phyloP scores from a whole-genome alignment of 331 rosid genomes.

The Pyracantha coccinea region DNA sequence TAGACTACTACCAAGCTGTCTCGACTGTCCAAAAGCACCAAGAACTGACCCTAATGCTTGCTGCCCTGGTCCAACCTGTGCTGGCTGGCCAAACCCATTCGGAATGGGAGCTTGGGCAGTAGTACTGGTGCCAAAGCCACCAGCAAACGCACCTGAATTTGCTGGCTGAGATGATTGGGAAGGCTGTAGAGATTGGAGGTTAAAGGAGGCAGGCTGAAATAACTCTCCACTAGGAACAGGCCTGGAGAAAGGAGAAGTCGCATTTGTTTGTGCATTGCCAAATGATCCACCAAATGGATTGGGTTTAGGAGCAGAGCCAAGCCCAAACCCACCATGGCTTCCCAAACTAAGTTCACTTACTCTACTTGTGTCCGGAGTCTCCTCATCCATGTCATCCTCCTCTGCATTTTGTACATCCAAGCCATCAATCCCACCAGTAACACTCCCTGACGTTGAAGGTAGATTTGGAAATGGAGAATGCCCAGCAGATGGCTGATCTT shows the following conservation, averaged over 20 bases:
- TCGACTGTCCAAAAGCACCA: constrained; percentile 90
- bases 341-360: constrained; percentile 44
- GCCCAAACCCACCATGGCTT: constrained; percentile 57
- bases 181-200: constrained; percentile 48
- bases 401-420: constrained; percentile 35
- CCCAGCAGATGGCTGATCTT: constrained; percentile 35
- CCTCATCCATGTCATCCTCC: constrained; percentile 97
- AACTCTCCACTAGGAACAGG: constrained; percentile 59
- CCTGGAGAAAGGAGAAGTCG: constrained; percentile 32
- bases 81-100: constrained; percentile 62
- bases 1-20: constrained; percentile 70
- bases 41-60: constrained; percentile 95
- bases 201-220: constrained; percentile 81
- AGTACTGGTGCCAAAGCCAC: constrained; percentile 47
- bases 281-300: constrained; percentile 79
- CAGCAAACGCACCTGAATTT: constrained; percentile 49
- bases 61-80: constrained; percentile 78
- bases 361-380: constrained; percentile 65
- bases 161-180: constrained; percentile 40
- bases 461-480: constrained; percentile 31
- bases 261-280: constrained; percentile 34
- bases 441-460: constrained; percentile 30
- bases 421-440: constrained; percentile 25
- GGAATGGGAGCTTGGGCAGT: constrained; percentile 42
- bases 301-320: constrained; percentile 38